Evolutionary conservation across 371 early-diverging fungal species (phyloP).

Genomic region (Syncephalastrum racemosum): DNA sequence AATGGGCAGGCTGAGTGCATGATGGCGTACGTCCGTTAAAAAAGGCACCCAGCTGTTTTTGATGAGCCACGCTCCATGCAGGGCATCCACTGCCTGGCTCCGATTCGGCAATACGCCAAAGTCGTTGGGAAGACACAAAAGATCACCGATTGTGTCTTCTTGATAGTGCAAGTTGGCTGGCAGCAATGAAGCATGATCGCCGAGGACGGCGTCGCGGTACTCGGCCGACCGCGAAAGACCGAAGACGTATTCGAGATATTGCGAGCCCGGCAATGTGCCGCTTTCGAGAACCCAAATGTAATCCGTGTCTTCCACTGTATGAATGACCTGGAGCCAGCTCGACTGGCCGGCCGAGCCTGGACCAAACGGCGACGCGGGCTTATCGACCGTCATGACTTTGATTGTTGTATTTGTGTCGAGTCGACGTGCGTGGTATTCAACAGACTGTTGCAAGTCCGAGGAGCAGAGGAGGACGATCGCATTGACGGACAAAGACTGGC

Average conservation of each 20-base stretch:
- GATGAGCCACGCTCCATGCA: conserved; percentile 41
- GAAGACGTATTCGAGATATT: conserved; percentile 37
- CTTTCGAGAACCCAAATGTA: conserved; percentile 45
- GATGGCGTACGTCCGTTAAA: conserved; percentile 15
- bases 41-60: conserved; percentile 32
- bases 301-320: conserved; percentile 15
- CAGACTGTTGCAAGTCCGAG: conserved; percentile 7
- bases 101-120: conserved; percentile 18
- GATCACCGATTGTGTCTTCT: conserved; percentile 6
- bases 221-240: conserved; percentile 36
- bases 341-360: conserved; percentile 7
- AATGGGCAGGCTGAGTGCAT: conserved; percentile 19
- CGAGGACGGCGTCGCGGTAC: conserved; percentile 42
- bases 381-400: conserved; percentile 6
- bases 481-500: conserved; percentile 33
- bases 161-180: conserved; percentile 23
- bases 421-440: conserved; percentile 7
- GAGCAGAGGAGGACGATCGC: conserved; percentile 35
- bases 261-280: conserved; percentile 21
- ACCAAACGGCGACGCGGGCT: conserved; percentile 6
- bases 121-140: conserved; percentile 31
- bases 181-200: conserved; percentile 39
- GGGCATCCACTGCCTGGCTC: conserved; percentile 39
- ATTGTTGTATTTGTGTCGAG: conserved; percentile 1
- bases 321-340: conserved; percentile 19